Base-by-base conservation (phyloP, 306 rosid genomes). In the Prunus mira region DNA sequence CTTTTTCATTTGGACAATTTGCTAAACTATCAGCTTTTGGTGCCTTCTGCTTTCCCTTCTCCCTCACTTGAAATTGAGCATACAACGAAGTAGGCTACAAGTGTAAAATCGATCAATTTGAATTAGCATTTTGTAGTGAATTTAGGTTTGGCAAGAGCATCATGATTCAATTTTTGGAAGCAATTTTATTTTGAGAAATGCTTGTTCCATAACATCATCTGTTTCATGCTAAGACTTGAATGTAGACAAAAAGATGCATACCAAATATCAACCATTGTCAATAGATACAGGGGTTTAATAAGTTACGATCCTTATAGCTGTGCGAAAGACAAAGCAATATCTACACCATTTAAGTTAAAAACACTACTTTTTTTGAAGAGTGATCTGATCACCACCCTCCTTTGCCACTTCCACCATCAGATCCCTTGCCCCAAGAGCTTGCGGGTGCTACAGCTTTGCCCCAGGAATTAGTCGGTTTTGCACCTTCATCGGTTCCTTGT, bases 381-480 rank as follows among this genome's bases (percentile, higher is more conserved):
- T 38, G 43, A 38, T 38, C 43, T 62, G 41, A 72, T 82, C 80
- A 88, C 90, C 93, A 87, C 47, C 91, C 89, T 78, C 88, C 88
- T n/a, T 67, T 82, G 77, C 71, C 79, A 73, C 80, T 46, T 34
- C 78, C 72, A 68, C 41, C 56, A 9, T 34, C 25, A 38, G 43
- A 38, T 17, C 19, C 75, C 80, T 82, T 84, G 7, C 85, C 92
- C 92, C 91, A 84, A 3, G 90, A 79, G 34, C 89, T 88, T 41
- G 78, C 76, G 24, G 82, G 80, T 17, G 80, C 76, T 46, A 81
- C 82, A 7, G 62, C 34, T 32, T 80, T 81, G 52, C 69, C 74
- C 83, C 78, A 83, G 6, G 75, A 22, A 8, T 68, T 30, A 14
- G 61, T 51, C 17, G 73, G 24, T 12, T 50, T 28, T 50, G 45